Base-by-base conservation (phyloP, 176 grass and related monocot species). In the Puccinellia tenuiflora region DNA sequence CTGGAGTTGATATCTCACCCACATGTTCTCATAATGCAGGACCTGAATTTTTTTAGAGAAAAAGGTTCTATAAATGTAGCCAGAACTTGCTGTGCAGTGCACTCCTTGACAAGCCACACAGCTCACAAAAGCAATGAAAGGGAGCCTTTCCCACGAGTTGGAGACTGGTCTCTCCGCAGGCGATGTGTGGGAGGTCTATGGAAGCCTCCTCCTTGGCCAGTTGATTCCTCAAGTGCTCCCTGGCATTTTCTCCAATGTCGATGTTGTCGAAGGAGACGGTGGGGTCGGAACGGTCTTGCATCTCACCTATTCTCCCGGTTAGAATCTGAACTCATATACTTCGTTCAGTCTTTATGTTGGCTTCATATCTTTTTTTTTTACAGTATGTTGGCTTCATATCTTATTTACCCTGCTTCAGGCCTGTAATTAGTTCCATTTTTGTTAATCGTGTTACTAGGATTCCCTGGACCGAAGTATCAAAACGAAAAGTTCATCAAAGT, bases 261-360 rank as follows among this genome's bases (percentile, higher is more conserved):
- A 86, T 33, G 54, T 86, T 38, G 31, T 81, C 34, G 56, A 80
- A 18, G 77, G 85, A 54, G 77, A 86, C 29, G 84, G 84, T 21
- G 84, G 77, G 1, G 77, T 30, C 20, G 77, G 68, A 42, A 79
- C 66, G 0, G 9, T 86, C 40, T 18, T 79, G 26, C 76, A 8
- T 48, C 40, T 73, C 53, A 61, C 67, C 16, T 73, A 29, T 35
- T n/a, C 84, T 61, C 77, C 66, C 7, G 84, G 84, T 80, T 48
- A 80, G 55, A 63, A 65, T 22, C 18, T 68, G 10, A 37, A 66
- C 53, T 12, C 20, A 22, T 18, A 31, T 34, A 14, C 20, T 42
- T 48, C n/a, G 1, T 10, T 29, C 65, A 77, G 51, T 61, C 13
- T 61, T 15, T 6, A 14, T 28, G 24, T 61, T 61, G 12, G n/a